Conservation (phyloP, 2,329 filamentous ascomycete genomes). For the Alternaria burnsii region DNA sequence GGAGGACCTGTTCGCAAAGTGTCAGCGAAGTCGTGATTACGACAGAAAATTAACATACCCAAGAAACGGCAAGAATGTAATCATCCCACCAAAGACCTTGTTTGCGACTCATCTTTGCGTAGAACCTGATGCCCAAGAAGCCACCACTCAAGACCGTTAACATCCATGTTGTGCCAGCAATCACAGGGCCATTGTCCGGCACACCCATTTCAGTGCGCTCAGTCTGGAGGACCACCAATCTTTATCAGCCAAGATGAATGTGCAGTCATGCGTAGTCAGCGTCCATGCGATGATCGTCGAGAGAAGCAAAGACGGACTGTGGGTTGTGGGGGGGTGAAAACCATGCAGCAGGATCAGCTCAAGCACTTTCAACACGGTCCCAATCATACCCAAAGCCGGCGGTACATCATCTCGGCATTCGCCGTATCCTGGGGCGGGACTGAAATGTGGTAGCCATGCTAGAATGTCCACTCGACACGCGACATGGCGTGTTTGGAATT, state of each 20-base stretch:
- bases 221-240: slow-evolving; percentile 10
- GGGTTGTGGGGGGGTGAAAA: neutral
- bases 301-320: neutral
- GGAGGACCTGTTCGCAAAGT: slow-evolving; percentile 24
- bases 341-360: slow-evolving; percentile 6
- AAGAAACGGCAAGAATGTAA: slow-evolving; percentile 36
- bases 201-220: slow-evolving; percentile 17
- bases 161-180: slow-evolving; percentile 38
- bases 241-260: neutral
- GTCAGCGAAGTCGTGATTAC: neutral
- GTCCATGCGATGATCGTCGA: neutral
- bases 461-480: neutral
- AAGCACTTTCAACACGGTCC: neutral
- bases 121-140: slow-evolving; percentile 36
- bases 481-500: slow-evolving; percentile 12
- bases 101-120: slow-evolving; percentile 36
- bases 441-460: slow-evolving; percentile 6
- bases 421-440: slow-evolving; percentile 1
- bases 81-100: slow-evolving; percentile 44
- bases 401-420: slow-evolving; percentile 5
- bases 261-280: slow-evolving; percentile 2
- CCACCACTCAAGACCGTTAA: slow-evolving; percentile 30
- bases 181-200: slow-evolving; percentile 35
- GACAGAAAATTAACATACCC: slow-evolving; percentile 21
- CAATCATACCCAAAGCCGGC: slow-evolving; percentile 5